Evolutionary conservation across 106 monocot species (phyloP), one percentile per base, ranked within the genome.

Genomic region (Dendrobium officinale): DNA sequence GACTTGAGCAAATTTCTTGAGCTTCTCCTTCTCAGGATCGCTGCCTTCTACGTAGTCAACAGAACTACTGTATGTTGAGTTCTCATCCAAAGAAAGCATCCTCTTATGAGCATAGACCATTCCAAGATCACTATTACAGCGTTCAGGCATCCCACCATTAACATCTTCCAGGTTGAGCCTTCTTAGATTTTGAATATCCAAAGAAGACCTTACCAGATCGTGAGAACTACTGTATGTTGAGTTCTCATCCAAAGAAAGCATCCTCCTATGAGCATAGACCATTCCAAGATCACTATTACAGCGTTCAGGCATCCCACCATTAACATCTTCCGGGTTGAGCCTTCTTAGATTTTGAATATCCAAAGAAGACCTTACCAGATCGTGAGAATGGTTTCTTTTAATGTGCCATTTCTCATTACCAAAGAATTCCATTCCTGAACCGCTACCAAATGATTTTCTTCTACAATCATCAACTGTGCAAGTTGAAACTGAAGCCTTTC

Each of bases 71-170:
- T 37, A 72, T 19, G 31, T 47, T 16, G 42, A 75, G 55, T 33
- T 67, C 61, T 61, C 55, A 7, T 78, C 84, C 44, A 51, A 55
- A 11, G 77, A 77, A 41, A 42, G 13, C 75, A 77, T 72, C 47
- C 42, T 82, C 42, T 64, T 85, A 41, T 66, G 42, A 6, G 15
- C 16, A 66, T 11, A 44, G 16, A 77, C 77, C 18, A 37, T 29
- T 33, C 77, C 88, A 0, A 91, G 15, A 67, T 91, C 91, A 80
- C 91, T 88, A 48, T 70, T 88, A 37, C 85, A 78, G 6, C 84
- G 82, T 41, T 26, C 80, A 2, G 33, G 51, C 11, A 58, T 67
- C 15, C 24, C 67, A 24, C 22, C 73, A 67, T 55, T 37, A 29
- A 29, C 17, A 40, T 51, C 77, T 56, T 81, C 87, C 0, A 20